phyloP scores from a whole-genome alignment of 169 alveolate genomes.

The Cryptosporidium viatorum region DNA sequence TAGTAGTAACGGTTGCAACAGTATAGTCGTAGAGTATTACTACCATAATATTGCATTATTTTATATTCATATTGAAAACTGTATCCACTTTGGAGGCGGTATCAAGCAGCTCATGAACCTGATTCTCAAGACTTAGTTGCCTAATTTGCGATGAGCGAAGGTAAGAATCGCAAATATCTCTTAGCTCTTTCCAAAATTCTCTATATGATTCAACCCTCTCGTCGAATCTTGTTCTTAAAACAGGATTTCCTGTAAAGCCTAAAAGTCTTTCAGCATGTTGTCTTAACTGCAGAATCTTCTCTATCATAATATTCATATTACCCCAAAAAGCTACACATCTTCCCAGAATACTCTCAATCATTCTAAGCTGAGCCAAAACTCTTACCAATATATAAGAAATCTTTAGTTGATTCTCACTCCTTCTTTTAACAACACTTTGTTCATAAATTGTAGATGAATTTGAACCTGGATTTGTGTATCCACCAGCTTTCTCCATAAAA shows the following conservation, averaged over 20 bases:
- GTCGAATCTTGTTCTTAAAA: slow-evolving; percentile 63
- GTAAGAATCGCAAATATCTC: slow-evolving; percentile 67
- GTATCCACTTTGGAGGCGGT: slow-evolving; percentile 71
- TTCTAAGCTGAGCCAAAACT: slow-evolving; percentile 68
- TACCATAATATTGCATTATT: neutral
- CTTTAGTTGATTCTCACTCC: slow-evolving; percentile 44
- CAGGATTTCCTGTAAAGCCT: slow-evolving; percentile 67
- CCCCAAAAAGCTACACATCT: slow-evolving; percentile 75
- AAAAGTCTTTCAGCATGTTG: slow-evolving; percentile 67
- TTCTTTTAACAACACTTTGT: neutral
- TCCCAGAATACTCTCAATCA: slow-evolving; percentile 67
- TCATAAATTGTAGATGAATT: slow-evolving; percentile 3
- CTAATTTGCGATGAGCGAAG: slow-evolving; percentile 30
- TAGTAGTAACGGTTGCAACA: neutral
- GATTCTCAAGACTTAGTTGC: slow-evolving; percentile 51
- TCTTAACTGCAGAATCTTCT: slow-evolving; percentile 46
- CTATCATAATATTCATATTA: slow-evolving; percentile 67
- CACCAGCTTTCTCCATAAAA: neutral
- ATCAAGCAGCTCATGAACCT: slow-evolving; percentile 54
- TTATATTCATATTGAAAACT: slow-evolving; percentile 15
- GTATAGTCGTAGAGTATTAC: too few relatives aligned
- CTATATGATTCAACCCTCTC: slow-evolving; percentile 63
- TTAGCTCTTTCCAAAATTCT: slow-evolving; percentile 51
- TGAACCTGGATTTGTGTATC: neutral
- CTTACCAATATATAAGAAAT: slow-evolving; percentile 54